Evolutionary conservation across 805 yeast genomes (phyloP).

Genomic region (Candida ortonii): DNA sequence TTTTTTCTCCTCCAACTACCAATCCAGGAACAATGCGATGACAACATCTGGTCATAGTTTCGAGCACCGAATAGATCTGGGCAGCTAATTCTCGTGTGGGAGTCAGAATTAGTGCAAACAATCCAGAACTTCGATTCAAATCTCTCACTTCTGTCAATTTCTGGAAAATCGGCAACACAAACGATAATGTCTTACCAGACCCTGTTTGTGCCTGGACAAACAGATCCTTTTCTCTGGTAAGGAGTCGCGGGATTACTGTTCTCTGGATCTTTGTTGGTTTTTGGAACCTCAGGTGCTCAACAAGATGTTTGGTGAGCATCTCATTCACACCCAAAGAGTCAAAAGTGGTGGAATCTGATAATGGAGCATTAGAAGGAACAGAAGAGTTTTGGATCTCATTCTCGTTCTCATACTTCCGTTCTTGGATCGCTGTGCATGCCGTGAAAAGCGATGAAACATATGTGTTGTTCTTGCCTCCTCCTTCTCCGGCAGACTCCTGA

Average conservation of each 20-base stretch:
- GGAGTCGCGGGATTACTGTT: constrained; percentile 64
- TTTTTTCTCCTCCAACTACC: constrained; percentile 97
- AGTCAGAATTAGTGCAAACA: constrained; percentile 83
- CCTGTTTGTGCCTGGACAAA: constrained; percentile 98
- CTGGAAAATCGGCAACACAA: constrained; percentile 77
- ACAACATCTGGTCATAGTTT: constrained; percentile 67
- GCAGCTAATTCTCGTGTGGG: constrained; percentile 95
- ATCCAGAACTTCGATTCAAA: constrained; percentile 65
- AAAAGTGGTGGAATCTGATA: constrained; percentile 66
- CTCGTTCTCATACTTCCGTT: constrained; percentile 34
- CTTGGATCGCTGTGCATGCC: constrained; percentile 53
- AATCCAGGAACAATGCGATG: constrained; percentile 92
- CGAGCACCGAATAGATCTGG: constrained; percentile 82
- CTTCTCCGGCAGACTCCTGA: constrained; percentile 48
- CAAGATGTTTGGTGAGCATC: constrained; percentile 50
- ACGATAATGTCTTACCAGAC: constrained; percentile 93
- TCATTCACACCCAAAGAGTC: constrained; percentile 66
- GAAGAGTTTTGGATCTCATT: constrained; percentile 28
- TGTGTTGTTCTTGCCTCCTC: constrained; percentile 56
- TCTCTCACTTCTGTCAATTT: constrained; percentile 57
- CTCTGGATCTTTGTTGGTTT: constrained; percentile 88
- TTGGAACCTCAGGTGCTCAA: constrained; percentile 50
- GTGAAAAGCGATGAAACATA: constrained; percentile 86
- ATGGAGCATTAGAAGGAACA: constrained; percentile 84
- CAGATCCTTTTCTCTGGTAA: constrained; percentile 54